Evolutionary conservation across 345 rosid genomes (phyloP), one percentile per base, ranked within the genome.

Genomic region (Diplotaxis tenuifolia): DNA sequence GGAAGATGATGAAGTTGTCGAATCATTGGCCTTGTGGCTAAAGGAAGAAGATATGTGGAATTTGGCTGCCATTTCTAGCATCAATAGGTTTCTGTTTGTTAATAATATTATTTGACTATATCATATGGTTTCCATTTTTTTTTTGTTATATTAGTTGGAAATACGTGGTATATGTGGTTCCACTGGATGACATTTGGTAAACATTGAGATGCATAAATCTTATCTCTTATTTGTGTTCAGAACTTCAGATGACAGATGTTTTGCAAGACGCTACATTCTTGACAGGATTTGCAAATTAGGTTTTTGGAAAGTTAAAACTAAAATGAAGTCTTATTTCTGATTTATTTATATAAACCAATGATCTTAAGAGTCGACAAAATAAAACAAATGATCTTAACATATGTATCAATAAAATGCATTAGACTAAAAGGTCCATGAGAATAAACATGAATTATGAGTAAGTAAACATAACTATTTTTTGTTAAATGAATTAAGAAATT

Each of bases 11-110:
- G 82, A 50, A 14, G 72, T 80, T 57, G 69, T 45, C 1, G 63
- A 77, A 62, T 72, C 52, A 11, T 78, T 68, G 54, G 59, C 15
- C 22, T 42, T 83, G 57, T 74, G 52, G 62, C 34, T 49, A 34
- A 79, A 56, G 0, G 80, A 64, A 64, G 15, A 71, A 31, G 59
- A 19, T 71, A 61, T 72, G 4, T 75, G 76, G 75, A 81, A 6
- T 63, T 71, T 84, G 61, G 86, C 74, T 54, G 89, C 90, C 94
- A 90, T 90, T 72, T 71, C 75, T 61, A 71, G 49, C 27, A 71
- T 22, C 61, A 7, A 69, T 54, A 52, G 45, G 74, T 25, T 68
- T 34, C 25, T 14, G 18, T 65, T 18, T 53, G 28, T 20, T 53
- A 52, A 52, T 20, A 55, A n/a, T n/a, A n/a, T n/a, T n/a, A n/a